These are phyloP conservation scores for Candida coquimbonensis DNA, from an alignment of 805 yeast species.

Conservation along the genomic window DNA sequence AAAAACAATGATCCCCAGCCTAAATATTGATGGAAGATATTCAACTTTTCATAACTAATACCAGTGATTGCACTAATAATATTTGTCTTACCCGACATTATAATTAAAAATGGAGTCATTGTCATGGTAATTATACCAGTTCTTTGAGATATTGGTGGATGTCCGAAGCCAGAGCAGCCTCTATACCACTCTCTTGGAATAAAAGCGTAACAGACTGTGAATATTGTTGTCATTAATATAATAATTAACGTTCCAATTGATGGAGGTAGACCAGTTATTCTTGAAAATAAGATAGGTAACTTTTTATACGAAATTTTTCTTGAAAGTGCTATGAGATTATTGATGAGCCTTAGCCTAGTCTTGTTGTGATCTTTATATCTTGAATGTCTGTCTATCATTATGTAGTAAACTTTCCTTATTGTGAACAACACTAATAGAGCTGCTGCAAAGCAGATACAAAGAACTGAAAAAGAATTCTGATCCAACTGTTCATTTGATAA, in stretches of 20 bases:
- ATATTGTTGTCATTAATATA: conserved; percentile 28
- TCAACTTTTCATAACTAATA: conserved; percentile 47
- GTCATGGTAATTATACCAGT: conserved; percentile 46
- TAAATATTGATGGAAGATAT: conserved; percentile 37
- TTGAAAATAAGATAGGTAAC: conserved; percentile 25
- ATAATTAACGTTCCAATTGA: conserved; percentile 30
- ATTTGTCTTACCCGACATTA: conserved; percentile 47
- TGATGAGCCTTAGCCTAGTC: background rate
- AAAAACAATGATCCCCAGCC: conserved; percentile 38
- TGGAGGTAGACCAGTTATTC: conserved; percentile 31
- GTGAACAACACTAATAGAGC: background rate
- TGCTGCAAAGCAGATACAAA: background rate
- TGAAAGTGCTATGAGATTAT: conserved; percentile 24
- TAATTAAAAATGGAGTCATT: conserved; percentile 41
- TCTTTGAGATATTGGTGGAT: conserved; percentile 51
- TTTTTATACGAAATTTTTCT: conserved; percentile 28
- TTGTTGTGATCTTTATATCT: background rate
- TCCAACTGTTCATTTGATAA: background rate
- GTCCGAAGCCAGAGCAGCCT: conserved; percentile 47
- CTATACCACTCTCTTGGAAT: conserved; percentile 46
- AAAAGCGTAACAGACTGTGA: conserved; percentile 26
- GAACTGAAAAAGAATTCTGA: background rate
- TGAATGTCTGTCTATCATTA: background rate
- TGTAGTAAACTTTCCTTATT: background rate
- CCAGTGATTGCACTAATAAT: conserved; percentile 44